Base-by-base conservation (phyloP, 495 filamentous ascomycete genomes). In the Xylaria flabelliformis region DNA sequence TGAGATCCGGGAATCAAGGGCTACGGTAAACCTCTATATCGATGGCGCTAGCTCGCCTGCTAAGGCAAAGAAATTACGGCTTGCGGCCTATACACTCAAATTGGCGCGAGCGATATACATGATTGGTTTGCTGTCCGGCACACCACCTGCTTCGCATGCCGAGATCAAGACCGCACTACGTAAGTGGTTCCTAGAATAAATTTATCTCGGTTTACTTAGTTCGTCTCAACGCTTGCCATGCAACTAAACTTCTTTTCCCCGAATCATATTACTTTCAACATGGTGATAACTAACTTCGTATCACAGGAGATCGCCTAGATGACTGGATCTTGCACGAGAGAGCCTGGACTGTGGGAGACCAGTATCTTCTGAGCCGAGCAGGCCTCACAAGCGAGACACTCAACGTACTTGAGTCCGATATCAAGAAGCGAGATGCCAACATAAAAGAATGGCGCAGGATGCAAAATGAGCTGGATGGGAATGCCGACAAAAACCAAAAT, bases 251-350 rank as follows among this genome's bases (percentile, higher is more conserved):
- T 2, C 21, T 19, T 41, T n/a, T 39, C 32, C n/a, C 7, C 7
- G 3, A 19, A 6, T 9, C 4, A 12, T 8, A 1, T 2, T 2
- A 41, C 8, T 2, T 3, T 41, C 7, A 13, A 13, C 0, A 44
- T 13, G 39, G 21, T 5, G 39, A 44, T 41, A 26, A 26, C 6
- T 63, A 15, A 63, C 12, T 17, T 26, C 8, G 0, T 1, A 21
- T 44, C 13, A 21, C 3, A 63, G 61, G 34, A 24, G 44, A 66
- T 39, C 75, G 75, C 8, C 64, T 77, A 1, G 65, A 70, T 9
- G 74, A 77, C 66, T 77, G 75, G 75, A 70, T 72, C 6, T 15
- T 74, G 0, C 44, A 67, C 63, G 75, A 77, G 48, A 24, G 58
- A 34, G 32, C 53, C 4, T 77, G 72, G 73, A 72, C 42, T 12